Conservation (phyloP, 306 rosid species). For the Ormosia semicastrata region DNA sequence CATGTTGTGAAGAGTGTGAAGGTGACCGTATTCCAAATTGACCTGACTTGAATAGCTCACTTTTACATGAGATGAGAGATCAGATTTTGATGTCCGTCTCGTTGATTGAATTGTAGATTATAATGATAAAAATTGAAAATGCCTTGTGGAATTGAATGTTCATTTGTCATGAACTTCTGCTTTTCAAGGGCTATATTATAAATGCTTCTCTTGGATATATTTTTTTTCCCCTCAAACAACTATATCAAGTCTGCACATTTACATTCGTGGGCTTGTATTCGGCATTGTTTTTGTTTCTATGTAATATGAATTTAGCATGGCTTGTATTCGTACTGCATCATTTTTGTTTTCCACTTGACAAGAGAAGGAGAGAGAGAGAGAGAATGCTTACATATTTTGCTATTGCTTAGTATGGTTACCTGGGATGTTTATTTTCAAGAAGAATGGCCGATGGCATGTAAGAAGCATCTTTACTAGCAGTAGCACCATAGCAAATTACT, state of each 20-base stretch:
- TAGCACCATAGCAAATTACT: neutral
- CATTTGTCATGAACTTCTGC: neutral
- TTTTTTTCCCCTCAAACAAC: neutral
- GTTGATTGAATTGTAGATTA: neutral
- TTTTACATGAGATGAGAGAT: neutral
- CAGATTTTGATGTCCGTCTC: neutral
- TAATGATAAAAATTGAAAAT: neutral
- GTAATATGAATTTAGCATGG: neutral
- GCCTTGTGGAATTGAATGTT: neutral
- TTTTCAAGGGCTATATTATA: neutral
- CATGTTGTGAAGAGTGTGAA: neutral
- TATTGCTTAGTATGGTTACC: neutral
- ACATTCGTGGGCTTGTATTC: neutral
- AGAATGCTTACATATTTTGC: neutral
- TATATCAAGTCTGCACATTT: neutral
- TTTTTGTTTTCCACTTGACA: neutral
- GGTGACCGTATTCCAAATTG: neutral
- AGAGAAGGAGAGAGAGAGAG: neutral
- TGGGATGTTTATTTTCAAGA: conserved; percentile 18
- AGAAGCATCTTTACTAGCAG: neutral
- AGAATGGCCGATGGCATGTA: neutral
- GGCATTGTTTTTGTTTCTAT: neutral
- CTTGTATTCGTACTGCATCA: neutral
- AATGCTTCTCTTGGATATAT: neutral
- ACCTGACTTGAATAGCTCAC: neutral